Conservation (phyloP, 352 stramenopile genomes). For the Phytophthora uliginosa region DNA sequence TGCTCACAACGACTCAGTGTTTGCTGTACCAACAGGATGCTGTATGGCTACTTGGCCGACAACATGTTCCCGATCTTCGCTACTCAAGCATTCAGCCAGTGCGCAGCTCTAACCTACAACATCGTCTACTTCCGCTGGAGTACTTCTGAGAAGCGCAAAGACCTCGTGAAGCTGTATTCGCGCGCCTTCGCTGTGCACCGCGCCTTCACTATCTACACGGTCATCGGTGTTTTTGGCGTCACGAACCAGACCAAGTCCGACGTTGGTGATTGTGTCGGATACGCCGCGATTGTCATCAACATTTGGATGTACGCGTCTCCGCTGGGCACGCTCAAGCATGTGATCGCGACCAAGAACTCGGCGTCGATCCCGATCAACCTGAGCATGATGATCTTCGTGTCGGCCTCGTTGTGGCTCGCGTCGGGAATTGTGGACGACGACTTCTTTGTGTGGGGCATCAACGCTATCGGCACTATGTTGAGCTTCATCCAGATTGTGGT, state of each 20-base stretch:
- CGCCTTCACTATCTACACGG: conserved; percentile 41
- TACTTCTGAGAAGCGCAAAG: conserved; percentile 19
- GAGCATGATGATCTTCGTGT: conserved; percentile 49
- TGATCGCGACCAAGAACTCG: conserved; percentile 50
- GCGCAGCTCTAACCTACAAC: conserved; percentile 26
- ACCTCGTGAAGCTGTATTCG: conserved; percentile 14
- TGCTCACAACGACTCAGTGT: not conserved
- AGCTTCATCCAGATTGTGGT: conserved; percentile 54
- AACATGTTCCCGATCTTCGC: conserved; percentile 42
- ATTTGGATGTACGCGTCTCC: conserved; percentile 66
- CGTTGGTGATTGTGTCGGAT: conserved; percentile 35
- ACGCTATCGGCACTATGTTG: conserved; percentile 47
- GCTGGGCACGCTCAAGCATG: conserved; percentile 50
- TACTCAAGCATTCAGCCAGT: conserved; percentile 30
- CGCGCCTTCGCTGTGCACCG: conserved; percentile 22
- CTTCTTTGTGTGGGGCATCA: conserved; percentile 52
- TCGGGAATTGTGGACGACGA: conserved; percentile 56
- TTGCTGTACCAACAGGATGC: conserved; percentile 17
- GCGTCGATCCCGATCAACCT: conserved; percentile 63
- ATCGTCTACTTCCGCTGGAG: conserved; percentile 33
- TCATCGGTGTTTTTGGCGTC: conserved; percentile 41
- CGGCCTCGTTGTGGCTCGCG: conserved; percentile 57
- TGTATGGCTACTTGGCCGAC: conserved; percentile 34
- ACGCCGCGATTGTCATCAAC: conserved; percentile 50
- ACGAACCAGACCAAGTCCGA: conserved; percentile 36